Conservation (phyloP, 768 basidiomycete genomes). For the Russula lepida region DNA sequence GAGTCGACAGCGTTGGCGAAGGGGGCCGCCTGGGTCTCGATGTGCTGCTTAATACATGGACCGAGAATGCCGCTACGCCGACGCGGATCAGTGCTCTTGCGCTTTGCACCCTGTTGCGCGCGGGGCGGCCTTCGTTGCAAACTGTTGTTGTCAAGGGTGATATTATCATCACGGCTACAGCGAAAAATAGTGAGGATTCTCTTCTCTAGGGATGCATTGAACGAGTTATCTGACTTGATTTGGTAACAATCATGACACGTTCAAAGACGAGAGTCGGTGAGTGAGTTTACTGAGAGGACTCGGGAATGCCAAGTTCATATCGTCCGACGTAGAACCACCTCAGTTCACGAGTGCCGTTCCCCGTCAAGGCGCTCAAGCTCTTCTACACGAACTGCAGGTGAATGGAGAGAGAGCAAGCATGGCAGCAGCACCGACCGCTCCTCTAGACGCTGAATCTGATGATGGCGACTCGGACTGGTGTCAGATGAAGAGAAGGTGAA, state of each 20-base stretch:
- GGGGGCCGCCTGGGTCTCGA: constrained; percentile 65
- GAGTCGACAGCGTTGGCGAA: constrained; percentile 46
- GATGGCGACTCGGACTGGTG: constrained; percentile 94
- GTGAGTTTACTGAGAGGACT: constrained; percentile 23
- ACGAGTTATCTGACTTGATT: background rate
- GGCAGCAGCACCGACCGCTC: constrained; percentile 44
- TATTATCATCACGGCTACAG: constrained; percentile 74
- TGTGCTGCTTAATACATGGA: constrained; percentile 87
- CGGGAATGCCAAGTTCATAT: constrained; percentile 21
- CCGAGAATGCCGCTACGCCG: constrained; percentile 90
- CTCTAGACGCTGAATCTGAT: constrained; percentile 58
- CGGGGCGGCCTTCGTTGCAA: constrained; percentile 58
- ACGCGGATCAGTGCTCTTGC: constrained; percentile 79
- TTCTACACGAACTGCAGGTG: constrained; percentile 76
- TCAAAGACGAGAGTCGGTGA: constrained; percentile 81
- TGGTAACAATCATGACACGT: constrained; percentile 89
- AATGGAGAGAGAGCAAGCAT: constrained; percentile 67
- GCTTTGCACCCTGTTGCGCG: constrained; percentile 61
- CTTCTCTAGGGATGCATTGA: background rate
- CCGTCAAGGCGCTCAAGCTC: constrained; percentile 87
- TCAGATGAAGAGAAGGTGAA: constrained; percentile 75
- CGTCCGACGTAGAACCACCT: constrained; percentile 55
- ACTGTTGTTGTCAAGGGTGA: constrained; percentile 82
- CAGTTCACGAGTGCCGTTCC: constrained; percentile 87
- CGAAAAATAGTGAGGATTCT: constrained; percentile 63